Evolutionary conservation across 1,139 yeast species (phyloP).

Genomic region (Geotrichum australiense): DNA sequence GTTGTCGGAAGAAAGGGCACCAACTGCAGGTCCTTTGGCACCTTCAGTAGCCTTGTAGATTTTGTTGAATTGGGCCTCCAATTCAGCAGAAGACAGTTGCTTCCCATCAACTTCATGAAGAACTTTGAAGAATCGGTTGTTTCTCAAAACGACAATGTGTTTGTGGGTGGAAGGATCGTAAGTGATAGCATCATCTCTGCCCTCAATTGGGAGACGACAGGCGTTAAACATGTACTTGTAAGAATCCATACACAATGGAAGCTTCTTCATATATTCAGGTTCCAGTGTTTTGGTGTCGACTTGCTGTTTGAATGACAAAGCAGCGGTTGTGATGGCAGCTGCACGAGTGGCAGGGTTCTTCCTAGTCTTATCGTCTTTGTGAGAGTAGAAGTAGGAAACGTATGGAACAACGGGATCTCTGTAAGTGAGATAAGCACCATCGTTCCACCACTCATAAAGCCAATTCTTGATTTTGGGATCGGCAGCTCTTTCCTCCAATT

Average conservation of each 20-base stretch:
- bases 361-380: conserved; percentile 53
- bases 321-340: conserved; percentile 46
- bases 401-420: conserved; percentile 92
- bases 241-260: conserved; percentile 90
- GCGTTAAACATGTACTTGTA: conserved; percentile 89
- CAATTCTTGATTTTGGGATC: conserved; percentile 64
- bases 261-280: conserved; percentile 75
- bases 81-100: conserved; percentile 51
- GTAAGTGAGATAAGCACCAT: conserved; percentile 83
- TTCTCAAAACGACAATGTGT: conserved; percentile 64
- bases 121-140: conserved; percentile 79
- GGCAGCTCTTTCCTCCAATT: conserved; percentile 53
- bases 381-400: conserved; percentile 85
- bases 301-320: conserved; percentile 35
- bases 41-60: conserved; percentile 43
- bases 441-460: conserved; percentile 93
- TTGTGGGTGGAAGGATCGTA: conserved; percentile 51
- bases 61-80: conserved; percentile 58
- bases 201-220: conserved; percentile 65
- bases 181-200: conserved; percentile 31
- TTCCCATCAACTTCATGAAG: conserved; percentile 48
- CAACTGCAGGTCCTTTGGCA: conserved; percentile 51
- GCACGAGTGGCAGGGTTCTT: conserved; percentile 73
- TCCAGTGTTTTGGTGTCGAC: conserved; percentile 39
- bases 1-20: conserved; percentile 75